Conservation (phyloP, 1,139 yeast genomes). For the Pichia sp. region DNA sequence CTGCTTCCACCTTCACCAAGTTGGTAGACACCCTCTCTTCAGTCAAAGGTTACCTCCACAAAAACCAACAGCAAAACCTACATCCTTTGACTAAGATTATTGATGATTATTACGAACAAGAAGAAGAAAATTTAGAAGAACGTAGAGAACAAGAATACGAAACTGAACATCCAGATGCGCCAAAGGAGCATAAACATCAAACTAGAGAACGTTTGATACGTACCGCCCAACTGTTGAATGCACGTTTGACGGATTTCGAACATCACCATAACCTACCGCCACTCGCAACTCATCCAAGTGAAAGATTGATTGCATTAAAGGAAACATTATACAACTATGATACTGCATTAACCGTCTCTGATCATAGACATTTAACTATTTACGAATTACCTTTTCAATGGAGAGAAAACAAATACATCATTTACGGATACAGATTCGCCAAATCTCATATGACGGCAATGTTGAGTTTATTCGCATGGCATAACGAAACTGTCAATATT, state of each 20-base stretch:
- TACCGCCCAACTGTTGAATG: conserved; percentile 15
- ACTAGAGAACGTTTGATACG: conserved; percentile 11
- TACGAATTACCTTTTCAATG: conserved; percentile 90
- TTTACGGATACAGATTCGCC: conserved; percentile 83
- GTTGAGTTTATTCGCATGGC: conserved; percentile 57
- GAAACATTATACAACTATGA: conserved; percentile 57
- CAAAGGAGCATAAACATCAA: not conserved
- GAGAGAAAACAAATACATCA: conserved; percentile 88
- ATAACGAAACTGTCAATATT: conserved; percentile 89
- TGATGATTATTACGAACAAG: conserved; percentile 42
- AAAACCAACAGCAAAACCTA: conserved; percentile 26
- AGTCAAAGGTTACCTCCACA: conserved; percentile 24
- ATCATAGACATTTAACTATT: conserved; percentile 62
- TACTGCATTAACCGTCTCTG: conserved; percentile 56
- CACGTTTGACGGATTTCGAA: conserved; percentile 28
- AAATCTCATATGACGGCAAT: conserved; percentile 60
- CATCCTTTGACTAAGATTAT: conserved; percentile 45
- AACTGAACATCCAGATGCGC: not conserved
- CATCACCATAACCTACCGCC: conserved; percentile 17
- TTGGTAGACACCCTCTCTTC: conserved; percentile 32
- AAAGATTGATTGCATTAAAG: conserved; percentile 39
- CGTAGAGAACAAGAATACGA: not conserved
- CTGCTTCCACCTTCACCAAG: conserved; percentile 20
- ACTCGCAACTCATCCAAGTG: conserved; percentile 34
- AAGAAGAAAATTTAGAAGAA: conserved; percentile 3